Percentiles rank a stretch among this genome's conserved stretches.
phyloP scores from a whole-genome alignment of 2,329 filamentous ascomycete genomes.

The Eutypella sp. region DNA sequence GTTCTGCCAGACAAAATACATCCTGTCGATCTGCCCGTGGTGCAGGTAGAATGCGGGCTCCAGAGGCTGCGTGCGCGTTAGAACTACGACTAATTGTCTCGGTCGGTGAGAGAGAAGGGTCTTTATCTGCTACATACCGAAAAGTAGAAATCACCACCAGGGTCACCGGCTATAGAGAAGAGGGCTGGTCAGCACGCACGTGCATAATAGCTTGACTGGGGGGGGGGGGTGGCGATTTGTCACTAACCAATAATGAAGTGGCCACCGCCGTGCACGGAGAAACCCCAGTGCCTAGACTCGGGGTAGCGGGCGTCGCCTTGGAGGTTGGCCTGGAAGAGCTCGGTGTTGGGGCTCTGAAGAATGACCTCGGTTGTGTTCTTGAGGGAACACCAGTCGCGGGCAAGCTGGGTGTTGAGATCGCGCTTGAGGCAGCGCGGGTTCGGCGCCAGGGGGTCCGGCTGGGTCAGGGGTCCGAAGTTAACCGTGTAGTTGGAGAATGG shows the following conservation, averaged over 20 bases:
- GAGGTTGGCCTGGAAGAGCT: constrained; percentile 35
- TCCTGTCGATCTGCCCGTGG: constrained; percentile 41
- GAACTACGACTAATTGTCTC: no score
- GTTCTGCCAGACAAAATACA: constrained; percentile 46
- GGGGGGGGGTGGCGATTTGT: background rate
- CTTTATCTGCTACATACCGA: constrained; percentile 14
- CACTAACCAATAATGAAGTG: constrained; percentile 29
- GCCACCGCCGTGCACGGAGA: constrained; percentile 29
- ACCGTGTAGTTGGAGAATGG: constrained; percentile 39
- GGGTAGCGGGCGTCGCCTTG: constrained; percentile 31
- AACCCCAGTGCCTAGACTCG: constrained; percentile 19
- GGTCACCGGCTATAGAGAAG: constrained; percentile 35
- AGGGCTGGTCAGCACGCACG: no score
- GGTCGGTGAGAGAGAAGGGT: no score
- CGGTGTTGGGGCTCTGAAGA: constrained; percentile 28
- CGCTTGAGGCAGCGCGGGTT: constrained; percentile 40
- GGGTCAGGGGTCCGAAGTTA: constrained; percentile 33
- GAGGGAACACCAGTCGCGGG: constrained; percentile 22
- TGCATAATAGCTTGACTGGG: no score
- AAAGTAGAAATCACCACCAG: constrained; percentile 39
- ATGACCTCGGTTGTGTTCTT: constrained; percentile 33
- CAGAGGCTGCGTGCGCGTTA: constrained; percentile 19
- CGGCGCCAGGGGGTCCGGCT: constrained; percentile 25
- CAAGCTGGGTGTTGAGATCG: constrained; percentile 32
- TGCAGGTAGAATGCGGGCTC: constrained; percentile 44